These are phyloP conservation scores for Chrysosporium keratinophilum DNA, from an alignment of 2,329 filamentous ascomycete genomes.

Conservation along the genomic window DNA sequence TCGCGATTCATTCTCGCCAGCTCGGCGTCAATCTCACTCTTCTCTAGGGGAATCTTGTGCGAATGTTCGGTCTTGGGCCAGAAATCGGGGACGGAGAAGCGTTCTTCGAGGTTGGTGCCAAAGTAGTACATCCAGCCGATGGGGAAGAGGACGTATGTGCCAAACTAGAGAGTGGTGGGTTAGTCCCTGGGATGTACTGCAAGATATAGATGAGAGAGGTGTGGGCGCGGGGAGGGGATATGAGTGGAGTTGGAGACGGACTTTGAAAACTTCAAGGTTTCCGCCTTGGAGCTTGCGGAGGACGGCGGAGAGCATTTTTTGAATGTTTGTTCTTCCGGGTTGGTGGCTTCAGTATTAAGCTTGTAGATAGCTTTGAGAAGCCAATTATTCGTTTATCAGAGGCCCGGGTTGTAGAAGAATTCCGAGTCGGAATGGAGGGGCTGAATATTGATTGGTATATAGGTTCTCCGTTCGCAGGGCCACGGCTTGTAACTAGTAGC, in stretches of 20 bases:
- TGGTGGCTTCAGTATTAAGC: not conserved
- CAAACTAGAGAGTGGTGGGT: slow-evolving; percentile 55
- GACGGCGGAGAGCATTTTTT: slow-evolving; percentile 30
- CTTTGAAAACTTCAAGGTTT: slow-evolving; percentile 93
- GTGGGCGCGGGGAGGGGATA: not conserved
- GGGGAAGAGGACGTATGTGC: slow-evolving; percentile 97
- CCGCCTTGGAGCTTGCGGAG: slow-evolving; percentile 59
- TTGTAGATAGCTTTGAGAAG: too few relatives aligned
- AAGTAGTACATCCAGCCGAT: slow-evolving; percentile 99
- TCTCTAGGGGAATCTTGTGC: slow-evolving; percentile 44
- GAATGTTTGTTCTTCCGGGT: not conserved
- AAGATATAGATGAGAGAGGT: not conserved
- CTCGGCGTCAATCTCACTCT: slow-evolving; percentile 61
- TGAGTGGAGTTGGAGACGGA: slow-evolving; percentile 33
- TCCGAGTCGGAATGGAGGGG: too few relatives aligned
- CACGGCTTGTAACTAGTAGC: too few relatives aligned
- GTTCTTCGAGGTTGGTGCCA: slow-evolving; percentile 89
- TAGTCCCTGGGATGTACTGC: too few relatives aligned
- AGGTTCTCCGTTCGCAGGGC: too few relatives aligned
- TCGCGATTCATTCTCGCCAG: slow-evolving; percentile 55
- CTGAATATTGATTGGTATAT: too few relatives aligned
- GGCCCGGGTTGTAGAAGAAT: too few relatives aligned
- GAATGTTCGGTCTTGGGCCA: slow-evolving; percentile 64
- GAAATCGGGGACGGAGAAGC: slow-evolving; percentile 81
- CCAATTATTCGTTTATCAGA: too few relatives aligned